Base-by-base conservation (phyloP, 202 grass and related monocot species). In the Digitaria exilis region DNA sequence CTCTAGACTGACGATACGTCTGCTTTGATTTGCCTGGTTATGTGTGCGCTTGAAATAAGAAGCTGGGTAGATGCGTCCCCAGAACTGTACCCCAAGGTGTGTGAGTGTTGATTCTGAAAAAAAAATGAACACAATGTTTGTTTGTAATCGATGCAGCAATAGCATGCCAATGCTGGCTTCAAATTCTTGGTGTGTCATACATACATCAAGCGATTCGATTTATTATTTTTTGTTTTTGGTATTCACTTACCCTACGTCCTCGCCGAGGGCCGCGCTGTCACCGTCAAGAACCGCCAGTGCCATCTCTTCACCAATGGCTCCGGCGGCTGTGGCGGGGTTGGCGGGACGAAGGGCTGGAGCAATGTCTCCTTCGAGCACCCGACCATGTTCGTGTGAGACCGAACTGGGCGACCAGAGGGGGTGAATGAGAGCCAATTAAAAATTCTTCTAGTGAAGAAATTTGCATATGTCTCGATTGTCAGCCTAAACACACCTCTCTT, bases 301-400 rank as follows among this genome's bases (percentile, higher is more conserved):
- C 64, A 81, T 52, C 91, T 93, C 77, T 90, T 93, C 76, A 39
- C 37, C 37, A 39, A 39, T 1, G 37, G 37, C 37, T 39, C 37
- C 37, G 37, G 37, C 37, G 37, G 44, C 12, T 10, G 44, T 12
- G n/a, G n/a, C n/a, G 44, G 44, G 12, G 12, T n/a, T n/a, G 9
- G 44, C 5, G 29, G 71, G 43, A 83, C 72, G 28, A 43, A 11
- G 42, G 55, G 83, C 18, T 90, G 79, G 91, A 93, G 73, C n/a
- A n/a, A n/a, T n/a, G n/a, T n/a, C n/a, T n/a, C n/a, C n/a, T n/a
- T 93, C 62, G 82, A 93, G 52, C 91, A 90, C 45, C 82, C 88
- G 11, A 80, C 85, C 3, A 93, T 66, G 3, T 93, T 93, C 55
- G 57, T n/a, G n/a, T n/a, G n/a, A n/a, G n/a, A n/a, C n/a, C n/a